These are phyloP conservation scores for Uromyces viciae-fabae DNA, from an alignment of 1,284 basidiomycete genomes.

Conservation along the genomic window DNA sequence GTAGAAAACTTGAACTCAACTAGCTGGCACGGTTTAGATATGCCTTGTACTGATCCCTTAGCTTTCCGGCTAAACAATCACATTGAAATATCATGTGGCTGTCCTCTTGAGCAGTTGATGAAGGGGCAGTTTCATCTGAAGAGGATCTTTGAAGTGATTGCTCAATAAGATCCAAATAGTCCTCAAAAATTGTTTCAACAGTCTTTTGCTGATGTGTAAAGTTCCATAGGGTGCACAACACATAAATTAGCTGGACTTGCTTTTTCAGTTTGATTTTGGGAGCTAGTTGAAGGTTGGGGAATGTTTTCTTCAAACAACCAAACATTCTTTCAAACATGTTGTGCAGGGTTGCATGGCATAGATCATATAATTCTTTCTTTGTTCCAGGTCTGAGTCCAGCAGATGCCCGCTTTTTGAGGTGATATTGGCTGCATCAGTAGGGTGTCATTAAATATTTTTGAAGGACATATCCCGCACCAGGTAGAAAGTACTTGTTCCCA, in stretches of 20 bases:
- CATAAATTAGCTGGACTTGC: background rate
- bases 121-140: background rate
- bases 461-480: conserved; percentile 25
- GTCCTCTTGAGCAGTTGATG: background rate
- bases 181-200: background rate
- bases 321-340: background rate
- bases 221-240: background rate
- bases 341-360: no score
- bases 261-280: background rate
- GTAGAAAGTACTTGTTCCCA: background rate
- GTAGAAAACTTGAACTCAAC: no score
- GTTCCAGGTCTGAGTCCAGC: background rate
- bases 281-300: background rate
- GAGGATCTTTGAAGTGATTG: no score
- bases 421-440: conserved; percentile 55
- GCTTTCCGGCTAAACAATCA: background rate
- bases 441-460: conserved; percentile 54
- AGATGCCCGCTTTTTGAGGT: conserved; percentile 50
- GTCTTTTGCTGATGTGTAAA: background rate
- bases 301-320: background rate
- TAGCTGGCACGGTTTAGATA: no score
- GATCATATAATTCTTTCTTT: conserved; percentile 5
- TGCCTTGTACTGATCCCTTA: background rate
- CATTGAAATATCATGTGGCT: background rate
- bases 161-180: no score